Percentiles rank a stretch among this genome's conserved stretches.
Evolutionary conservation across 2,329 filamentous ascomycete genomes (phyloP).

Genomic region (Botrytis paeoniae): DNA sequence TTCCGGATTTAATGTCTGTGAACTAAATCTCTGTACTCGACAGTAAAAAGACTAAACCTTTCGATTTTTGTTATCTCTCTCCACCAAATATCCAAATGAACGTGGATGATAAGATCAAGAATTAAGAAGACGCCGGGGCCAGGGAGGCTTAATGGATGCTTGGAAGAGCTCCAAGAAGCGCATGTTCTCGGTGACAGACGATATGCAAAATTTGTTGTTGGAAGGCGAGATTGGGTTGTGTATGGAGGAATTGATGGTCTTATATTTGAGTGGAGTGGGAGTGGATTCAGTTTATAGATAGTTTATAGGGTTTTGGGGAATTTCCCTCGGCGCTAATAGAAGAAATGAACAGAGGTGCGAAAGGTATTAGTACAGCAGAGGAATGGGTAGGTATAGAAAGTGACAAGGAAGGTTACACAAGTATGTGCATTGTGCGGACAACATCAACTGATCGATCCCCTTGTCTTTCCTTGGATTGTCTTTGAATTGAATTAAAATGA

Average conservation of each 20-base stretch:
- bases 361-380: background rate
- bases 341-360: background rate
- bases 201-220: conserved; percentile 22
- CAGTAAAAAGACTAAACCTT: background rate
- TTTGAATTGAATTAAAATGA: background rate
- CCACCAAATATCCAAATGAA: conserved; percentile 12
- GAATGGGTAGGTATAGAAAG: background rate
- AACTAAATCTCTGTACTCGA: background rate
- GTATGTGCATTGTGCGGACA: background rate
- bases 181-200: conserved; percentile 34
- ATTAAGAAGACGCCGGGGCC: conserved; percentile 28
- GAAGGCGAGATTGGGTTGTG: conserved; percentile 20
- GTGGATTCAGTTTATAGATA: conserved; percentile 11
- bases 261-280: conserved; percentile 21
- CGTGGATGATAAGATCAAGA: conserved; percentile 6
- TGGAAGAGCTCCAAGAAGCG: conserved; percentile 26
- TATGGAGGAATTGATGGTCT: conserved; percentile 17
- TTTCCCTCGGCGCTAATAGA: too few species aligned
- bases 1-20: background rate
- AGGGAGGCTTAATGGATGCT: conserved; percentile 26
- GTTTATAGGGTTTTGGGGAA: background rate
- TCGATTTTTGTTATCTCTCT: background rate
- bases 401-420: conserved; percentile 2
- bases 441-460: background rate
- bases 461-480: background rate